A percentile compares a stretch with the other conserved stretches of the same genome.
These are phyloP conservation scores for Yamadazyma sp. DNA, from an alignment of 805 yeast species.

Conservation along the genomic window DNA sequence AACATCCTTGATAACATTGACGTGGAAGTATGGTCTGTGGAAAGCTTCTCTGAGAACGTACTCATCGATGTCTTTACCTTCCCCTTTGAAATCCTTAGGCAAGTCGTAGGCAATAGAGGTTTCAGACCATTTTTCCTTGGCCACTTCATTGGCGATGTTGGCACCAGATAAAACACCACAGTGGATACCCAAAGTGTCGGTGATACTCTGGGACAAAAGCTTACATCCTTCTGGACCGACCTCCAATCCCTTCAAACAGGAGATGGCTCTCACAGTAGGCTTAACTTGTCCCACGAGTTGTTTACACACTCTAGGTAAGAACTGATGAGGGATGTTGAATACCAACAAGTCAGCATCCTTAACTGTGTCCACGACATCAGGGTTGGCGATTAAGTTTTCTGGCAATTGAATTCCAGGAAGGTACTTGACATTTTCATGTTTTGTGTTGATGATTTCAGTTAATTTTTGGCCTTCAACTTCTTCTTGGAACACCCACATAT, in stretches of 20 bases:
- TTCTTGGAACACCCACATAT: slow-evolving; percentile 98
- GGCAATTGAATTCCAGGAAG: slow-evolving; percentile 89
- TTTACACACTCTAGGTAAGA: slow-evolving; percentile 70
- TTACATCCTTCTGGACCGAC: slow-evolving; percentile 84
- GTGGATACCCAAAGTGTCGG: slow-evolving; percentile 76
- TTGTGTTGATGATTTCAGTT: slow-evolving; percentile 85
- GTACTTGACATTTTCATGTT: slow-evolving; percentile 93
- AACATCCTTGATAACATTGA: slow-evolving; percentile 85
- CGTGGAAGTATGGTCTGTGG: slow-evolving; percentile 99
- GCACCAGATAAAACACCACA: slow-evolving; percentile 99
- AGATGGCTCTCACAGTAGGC: slow-evolving; percentile 78
- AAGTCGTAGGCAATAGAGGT: slow-evolving; percentile 90
- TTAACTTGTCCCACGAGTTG: slow-evolving; percentile 77
- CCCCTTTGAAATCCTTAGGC: slow-evolving; percentile 68
- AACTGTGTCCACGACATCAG: slow-evolving; percentile 75
- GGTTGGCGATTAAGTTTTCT: slow-evolving; percentile 81
- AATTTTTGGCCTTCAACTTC: slow-evolving; percentile 70
- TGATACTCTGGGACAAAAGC: slow-evolving; percentile 74
- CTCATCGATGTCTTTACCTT: slow-evolving; percentile 72
- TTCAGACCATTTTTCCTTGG: slow-evolving; percentile 93
- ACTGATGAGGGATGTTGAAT: slow-evolving; percentile 97
- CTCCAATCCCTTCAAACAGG: slow-evolving; percentile 94
- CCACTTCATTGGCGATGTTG: slow-evolving; percentile 95
- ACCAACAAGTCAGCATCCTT: slow-evolving; percentile 81
- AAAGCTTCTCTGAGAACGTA: slow-evolving; percentile 73